phyloP scores from a whole-genome alignment of 257 asterid species.

The Salvia hispanica region DNA sequence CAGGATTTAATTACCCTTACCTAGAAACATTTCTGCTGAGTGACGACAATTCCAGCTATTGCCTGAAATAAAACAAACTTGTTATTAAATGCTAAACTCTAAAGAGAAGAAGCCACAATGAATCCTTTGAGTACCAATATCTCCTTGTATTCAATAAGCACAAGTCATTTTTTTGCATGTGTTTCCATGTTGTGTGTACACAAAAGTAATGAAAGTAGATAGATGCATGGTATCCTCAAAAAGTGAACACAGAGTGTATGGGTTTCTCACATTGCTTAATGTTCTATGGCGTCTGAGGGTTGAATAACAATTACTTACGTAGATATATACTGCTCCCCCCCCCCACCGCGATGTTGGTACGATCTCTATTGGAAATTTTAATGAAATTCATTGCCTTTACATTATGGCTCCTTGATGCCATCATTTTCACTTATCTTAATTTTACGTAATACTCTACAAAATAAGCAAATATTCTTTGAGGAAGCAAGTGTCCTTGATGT shows the following conservation, averaged over 20 bases:
- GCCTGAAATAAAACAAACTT: too few species aligned
- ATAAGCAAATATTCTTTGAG: not conserved
- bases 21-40: too few species aligned
- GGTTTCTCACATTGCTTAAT: not conserved
- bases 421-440: not conserved
- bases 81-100: too few species aligned
- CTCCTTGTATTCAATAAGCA: not conserved
- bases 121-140: too few species aligned
- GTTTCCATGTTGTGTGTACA: not conserved
- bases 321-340: not conserved
- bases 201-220: not conserved
- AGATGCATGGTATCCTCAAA: not conserved
- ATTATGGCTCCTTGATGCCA: not conserved
- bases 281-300: not conserved
- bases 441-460: constrained; percentile 3
- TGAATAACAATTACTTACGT: not conserved
- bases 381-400: too few species aligned
- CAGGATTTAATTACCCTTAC: too few species aligned
- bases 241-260: not conserved
- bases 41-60: too few species aligned
- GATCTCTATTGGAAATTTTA: not conserved
- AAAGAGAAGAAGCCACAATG: too few species aligned
- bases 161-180: not conserved
- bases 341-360: not conserved
- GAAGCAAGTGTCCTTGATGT: constrained; percentile 1